phyloP scores from a whole-genome alignment of 1,139 yeast genomes.

The Pneumocystis wakefieldiae region DNA sequence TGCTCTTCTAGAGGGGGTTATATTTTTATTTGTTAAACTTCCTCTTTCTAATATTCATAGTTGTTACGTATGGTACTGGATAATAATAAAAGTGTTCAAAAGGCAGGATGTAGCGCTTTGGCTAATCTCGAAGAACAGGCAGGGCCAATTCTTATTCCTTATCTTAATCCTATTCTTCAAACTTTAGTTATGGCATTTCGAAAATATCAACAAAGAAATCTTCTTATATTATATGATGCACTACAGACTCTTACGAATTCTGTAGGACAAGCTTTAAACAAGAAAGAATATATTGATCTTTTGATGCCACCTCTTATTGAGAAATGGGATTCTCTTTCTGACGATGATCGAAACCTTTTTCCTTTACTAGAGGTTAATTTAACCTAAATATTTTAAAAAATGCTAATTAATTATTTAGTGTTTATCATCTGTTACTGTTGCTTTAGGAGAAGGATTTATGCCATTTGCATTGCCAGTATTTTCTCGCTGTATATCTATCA shows the following conservation, averaged over 20 bases:
- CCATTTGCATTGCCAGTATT: conserved; percentile 88
- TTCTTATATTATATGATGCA: conserved; percentile 73
- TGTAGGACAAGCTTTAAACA: conserved; percentile 30
- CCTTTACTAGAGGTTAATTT: conserved; percentile 50
- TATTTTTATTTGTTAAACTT: conserved; percentile 21
- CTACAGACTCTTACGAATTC: conserved; percentile 82
- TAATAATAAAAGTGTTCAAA: conserved; percentile 79
- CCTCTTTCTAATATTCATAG: neutral
- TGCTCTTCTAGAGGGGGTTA: conserved; percentile 54
- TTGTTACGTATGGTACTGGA: conserved; percentile 32
- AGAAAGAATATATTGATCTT: conserved; percentile 38
- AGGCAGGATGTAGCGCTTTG: conserved; percentile 79
- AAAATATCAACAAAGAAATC: conserved; percentile 65
- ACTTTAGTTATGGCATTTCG: conserved; percentile 63
- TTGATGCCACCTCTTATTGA: conserved; percentile 66
- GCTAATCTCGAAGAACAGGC: conserved; percentile 70
- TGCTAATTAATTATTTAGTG: conserved; percentile 26
- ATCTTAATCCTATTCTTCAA: conserved; percentile 50
- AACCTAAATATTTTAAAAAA: neutral
- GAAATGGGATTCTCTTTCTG: conserved; percentile 62
- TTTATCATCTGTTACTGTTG: conserved; percentile 79
- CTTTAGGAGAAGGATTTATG: conserved; percentile 68
- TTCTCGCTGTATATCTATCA: conserved; percentile 55
- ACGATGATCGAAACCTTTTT: conserved; percentile 75
- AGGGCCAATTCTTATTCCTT: conserved; percentile 42